Evolutionary conservation across 148 eudicot species (phyloP).

Genomic region (Rhododendron simsii): DNA sequence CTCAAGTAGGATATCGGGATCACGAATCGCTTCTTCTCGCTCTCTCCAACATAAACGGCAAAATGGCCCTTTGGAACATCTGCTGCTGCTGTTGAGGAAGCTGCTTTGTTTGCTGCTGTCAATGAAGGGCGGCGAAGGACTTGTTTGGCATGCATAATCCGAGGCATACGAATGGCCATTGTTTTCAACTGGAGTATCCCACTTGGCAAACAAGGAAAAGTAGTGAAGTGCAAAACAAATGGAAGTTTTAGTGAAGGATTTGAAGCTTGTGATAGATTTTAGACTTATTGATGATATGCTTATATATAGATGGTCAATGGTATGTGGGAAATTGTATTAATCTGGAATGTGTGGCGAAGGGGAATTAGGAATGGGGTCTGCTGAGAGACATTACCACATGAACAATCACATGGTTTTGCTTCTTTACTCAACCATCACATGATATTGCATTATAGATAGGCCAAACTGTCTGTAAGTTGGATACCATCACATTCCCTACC

Average conservation of each 20-base stretch:
- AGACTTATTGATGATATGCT: neutral
- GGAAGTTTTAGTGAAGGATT: too few relatives aligned
- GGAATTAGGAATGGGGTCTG: neutral
- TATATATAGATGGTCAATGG: neutral
- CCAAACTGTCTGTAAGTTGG: neutral
- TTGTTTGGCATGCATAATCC: neutral
- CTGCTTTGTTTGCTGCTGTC: neutral
- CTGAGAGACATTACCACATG: neutral
- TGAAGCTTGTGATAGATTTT: neutral
- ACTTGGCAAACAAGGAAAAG: neutral
- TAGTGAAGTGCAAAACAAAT: neutral
- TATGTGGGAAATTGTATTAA: neutral
- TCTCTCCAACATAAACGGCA: slow-evolving; percentile 50
- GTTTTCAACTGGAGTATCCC: neutral
- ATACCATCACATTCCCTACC: slow-evolving; percentile 1
- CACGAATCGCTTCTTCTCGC: slow-evolving; percentile 19
- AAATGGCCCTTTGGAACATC: slow-evolving; percentile 33
- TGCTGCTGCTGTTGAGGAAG: neutral
- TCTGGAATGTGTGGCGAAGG: neutral
- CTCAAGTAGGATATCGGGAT: neutral
- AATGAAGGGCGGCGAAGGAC: slow-evolving; percentile 7
- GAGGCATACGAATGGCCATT: slow-evolving; percentile 11
- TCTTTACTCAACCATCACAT: neutral
- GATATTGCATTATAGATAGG: neutral
- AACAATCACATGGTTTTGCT: slow-evolving; percentile 7